Conservation (phyloP, 805 yeast genomes). For the Lipomyces yamadae region DNA sequence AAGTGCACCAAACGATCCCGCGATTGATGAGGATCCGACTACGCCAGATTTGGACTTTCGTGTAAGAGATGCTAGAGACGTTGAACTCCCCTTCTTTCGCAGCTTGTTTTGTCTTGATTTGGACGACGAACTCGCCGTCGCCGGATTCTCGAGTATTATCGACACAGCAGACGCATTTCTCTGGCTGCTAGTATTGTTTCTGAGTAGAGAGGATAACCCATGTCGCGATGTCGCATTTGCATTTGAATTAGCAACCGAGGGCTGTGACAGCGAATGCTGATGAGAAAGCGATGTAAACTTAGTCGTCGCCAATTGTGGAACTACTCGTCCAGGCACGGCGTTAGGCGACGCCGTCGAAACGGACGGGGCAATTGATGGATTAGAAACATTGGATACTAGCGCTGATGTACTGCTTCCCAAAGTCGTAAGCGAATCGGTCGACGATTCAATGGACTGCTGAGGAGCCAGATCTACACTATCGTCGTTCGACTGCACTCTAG, state of each 20-base stretch:
- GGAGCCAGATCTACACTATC: constrained; percentile 1
- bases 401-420: constrained; percentile 3
- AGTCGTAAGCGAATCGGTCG: constrained; percentile 14
- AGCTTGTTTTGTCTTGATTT: constrained; percentile 12
- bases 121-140: constrained; percentile 8
- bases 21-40: constrained; percentile 9
- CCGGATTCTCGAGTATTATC: constrained; percentile 19
- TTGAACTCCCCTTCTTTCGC: constrained; percentile 23
- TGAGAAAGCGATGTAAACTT: constrained; percentile 30
- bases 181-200: constrained; percentile 18
- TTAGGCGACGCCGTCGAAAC: constrained; percentile 1
- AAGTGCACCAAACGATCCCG: constrained; percentile 13
- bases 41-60: constrained; percentile 15
- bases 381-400: background rate
- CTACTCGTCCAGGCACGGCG: constrained; percentile 17
- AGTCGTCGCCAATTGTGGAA: constrained; percentile 23
- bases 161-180: constrained; percentile 23
- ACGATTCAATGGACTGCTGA: constrained; percentile 8
- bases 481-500: background rate
- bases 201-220: constrained; percentile 12
- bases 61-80: constrained; percentile 25
- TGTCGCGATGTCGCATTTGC: constrained; percentile 10
- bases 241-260: background rate
- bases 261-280: constrained; percentile 3
- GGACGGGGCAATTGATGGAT: constrained; percentile 11